Evolutionary conservation across 208 protist species (phyloP), one percentile per base, ranked within the genome.

Genomic region (Wallacemonas sp.): DNA sequence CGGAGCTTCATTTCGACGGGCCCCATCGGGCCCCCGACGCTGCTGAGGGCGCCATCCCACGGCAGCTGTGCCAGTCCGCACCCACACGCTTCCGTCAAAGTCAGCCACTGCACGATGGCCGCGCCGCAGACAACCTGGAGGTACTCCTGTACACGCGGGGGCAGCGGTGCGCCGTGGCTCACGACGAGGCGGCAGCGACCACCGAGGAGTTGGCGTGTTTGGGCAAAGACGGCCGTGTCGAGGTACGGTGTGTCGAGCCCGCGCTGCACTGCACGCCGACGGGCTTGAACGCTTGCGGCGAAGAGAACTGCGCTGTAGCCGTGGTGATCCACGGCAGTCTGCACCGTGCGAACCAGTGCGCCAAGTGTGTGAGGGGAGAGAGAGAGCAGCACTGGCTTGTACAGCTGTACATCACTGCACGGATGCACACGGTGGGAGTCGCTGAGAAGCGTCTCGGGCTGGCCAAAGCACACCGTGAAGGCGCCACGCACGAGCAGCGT

Each of bases 1-100:
- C 86, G 82, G 15, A 98, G 66, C 78, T 97, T 97, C 47, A 98
- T 62, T 68, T 98, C 79, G 22, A 80, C 58, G 1, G 68, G 41
- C 1, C 76, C 72, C 30, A 94, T 42, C 11, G 84, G 75, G 12
- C 70, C 68, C n/a, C 86, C 85, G 12, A 88, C 54, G 38, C 46
- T 70, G 53, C 71, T 31, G 15, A 77, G 27, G 26, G 49, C 51
- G 14, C 27, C 45, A 27, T 75, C 72, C 41, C 73, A 77, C 51
- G 65, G 68, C 19, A 53, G 36, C 64, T 86, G 75, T 24, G 83
- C 21, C 30, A 78, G 27, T 0, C 80, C 80, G 41, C 72, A 77
- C 24, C 79, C 84, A 21, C 65, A 67, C 8, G 77, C 69, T 61
- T 94, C 90, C 1, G 69, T 77, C 15, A 75, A 34, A 0, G 58